These are phyloP conservation scores for Scalesia atractyloides DNA, from an alignment of 129 eudicot species.

Conservation along the genomic window DNA sequence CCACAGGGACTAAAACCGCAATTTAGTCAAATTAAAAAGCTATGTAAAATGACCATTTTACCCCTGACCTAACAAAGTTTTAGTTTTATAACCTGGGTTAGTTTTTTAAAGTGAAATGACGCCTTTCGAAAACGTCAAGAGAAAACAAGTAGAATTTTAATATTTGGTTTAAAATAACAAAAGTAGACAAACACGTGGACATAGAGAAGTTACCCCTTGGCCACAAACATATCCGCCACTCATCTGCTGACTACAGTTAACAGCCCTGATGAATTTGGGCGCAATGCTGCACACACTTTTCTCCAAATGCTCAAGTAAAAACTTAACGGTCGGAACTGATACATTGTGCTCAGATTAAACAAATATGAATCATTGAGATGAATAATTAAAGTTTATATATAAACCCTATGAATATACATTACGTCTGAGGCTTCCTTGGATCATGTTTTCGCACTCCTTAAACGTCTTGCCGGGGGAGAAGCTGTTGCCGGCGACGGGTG, in stretches of 20 bases:
- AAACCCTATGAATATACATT: conserved; percentile 25
- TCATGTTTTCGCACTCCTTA: conserved; percentile 73
- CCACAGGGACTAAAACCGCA: too few relatives aligned
- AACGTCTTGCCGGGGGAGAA: conserved; percentile 37
- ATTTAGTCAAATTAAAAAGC: too few relatives aligned
- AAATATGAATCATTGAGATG: too few relatives aligned
- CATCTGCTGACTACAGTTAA: conserved; percentile 38
- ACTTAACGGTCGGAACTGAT: conserved; percentile 56
- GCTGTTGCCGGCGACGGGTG: conserved; percentile 29
- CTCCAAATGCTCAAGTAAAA: conserved; percentile 70
- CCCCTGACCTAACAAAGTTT: too few relatives aligned
- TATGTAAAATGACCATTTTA: too few relatives aligned
- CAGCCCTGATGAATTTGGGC: conserved; percentile 51
- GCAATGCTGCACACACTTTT: conserved; percentile 66
- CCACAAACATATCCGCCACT: conserved; percentile 45
- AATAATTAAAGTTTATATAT: neutral
- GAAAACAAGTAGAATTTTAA: too few relatives aligned
- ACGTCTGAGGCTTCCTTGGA: conserved; percentile 65
- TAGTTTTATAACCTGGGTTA: too few relatives aligned
- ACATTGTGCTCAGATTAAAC: too few relatives aligned
- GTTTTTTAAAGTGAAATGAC: too few relatives aligned
- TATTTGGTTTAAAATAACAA: too few relatives aligned
- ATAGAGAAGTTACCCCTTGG: conserved; percentile 43
- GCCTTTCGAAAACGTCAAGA: too few relatives aligned
- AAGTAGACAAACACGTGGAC: too few relatives aligned